Percentiles rank a stretch among this genome's conserved stretches.
phyloP scores from a whole-genome alignment of 148 eudicot species.

The Vaccinium macrocarpon region DNA sequence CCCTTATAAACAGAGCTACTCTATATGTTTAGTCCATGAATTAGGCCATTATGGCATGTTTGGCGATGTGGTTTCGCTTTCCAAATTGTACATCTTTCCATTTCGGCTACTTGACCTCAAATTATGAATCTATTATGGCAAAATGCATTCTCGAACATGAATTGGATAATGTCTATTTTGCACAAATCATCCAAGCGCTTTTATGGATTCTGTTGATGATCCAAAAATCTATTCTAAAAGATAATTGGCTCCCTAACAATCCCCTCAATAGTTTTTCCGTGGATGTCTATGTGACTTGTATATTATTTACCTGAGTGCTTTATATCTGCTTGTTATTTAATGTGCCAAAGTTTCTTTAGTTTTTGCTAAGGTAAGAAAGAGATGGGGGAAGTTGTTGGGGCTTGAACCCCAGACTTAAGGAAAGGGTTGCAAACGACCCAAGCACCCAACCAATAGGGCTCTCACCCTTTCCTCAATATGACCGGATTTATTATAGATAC shows the following conservation, averaged over 20 bases:
- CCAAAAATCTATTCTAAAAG: neutral
- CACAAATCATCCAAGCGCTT: neutral
- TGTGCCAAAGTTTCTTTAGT: neutral
- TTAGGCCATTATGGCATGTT: no score
- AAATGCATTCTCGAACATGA: no score
- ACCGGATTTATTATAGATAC: neutral
- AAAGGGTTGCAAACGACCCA: neutral
- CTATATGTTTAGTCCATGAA: no score
- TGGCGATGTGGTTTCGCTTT: no score
- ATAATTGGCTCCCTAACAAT: neutral
- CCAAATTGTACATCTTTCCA: no score
- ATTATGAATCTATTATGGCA: no score
- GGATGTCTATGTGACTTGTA: neutral
- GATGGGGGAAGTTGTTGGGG: neutral
- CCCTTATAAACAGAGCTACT: no score
- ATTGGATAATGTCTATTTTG: neutral
- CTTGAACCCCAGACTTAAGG: neutral
- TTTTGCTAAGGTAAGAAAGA: constrained; percentile 8
- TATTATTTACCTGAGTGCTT: no score
- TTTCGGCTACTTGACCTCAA: no score
- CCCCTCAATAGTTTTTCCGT: neutral
- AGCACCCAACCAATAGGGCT: neutral
- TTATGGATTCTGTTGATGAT: neutral
- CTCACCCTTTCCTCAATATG: constrained; percentile 1
- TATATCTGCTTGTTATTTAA: constrained; percentile 5